Evolutionary conservation across 108 stramenopile species (phyloP).

Genomic region (Pseudonitzschia pungens): DNA sequence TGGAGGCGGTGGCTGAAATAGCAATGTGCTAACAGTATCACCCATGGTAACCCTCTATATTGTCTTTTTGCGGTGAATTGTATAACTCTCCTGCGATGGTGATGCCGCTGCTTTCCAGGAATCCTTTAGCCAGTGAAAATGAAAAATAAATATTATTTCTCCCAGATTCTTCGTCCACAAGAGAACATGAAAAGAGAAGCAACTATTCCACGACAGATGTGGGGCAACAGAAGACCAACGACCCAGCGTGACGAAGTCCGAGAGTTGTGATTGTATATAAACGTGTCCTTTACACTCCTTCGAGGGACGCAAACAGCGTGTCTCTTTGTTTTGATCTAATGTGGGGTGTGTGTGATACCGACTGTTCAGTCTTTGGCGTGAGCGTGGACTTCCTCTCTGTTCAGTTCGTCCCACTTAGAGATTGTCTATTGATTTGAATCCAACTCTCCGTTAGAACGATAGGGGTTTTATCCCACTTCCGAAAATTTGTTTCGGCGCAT

Average conservation of each 20-base stretch:
- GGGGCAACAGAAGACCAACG: neutral
- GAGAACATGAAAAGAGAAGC: too few species aligned
- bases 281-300: neutral
- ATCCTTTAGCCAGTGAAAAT: neutral
- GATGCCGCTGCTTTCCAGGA: neutral
- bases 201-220: too few species aligned
- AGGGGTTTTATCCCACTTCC: neutral
- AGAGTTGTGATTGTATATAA: neutral
- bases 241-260: neutral
- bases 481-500: conserved; percentile 2
- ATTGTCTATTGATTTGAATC: neutral
- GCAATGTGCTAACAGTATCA: conserved; percentile 80
- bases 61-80: neutral
- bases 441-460: neutral
- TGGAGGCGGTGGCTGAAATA: conserved; percentile 89
- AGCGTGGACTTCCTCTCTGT: neutral
- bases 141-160: too few species aligned
- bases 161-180: too few species aligned
- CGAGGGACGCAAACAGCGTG: neutral
- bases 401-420: neutral
- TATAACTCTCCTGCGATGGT: neutral
- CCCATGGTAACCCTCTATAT: conserved; percentile 57
- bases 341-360: neutral
- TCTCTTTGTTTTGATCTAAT: neutral
- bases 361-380: neutral